Evolutionary conservation across 139 green algal species (phyloP).

Genomic region (Choricystis sp.): DNA sequence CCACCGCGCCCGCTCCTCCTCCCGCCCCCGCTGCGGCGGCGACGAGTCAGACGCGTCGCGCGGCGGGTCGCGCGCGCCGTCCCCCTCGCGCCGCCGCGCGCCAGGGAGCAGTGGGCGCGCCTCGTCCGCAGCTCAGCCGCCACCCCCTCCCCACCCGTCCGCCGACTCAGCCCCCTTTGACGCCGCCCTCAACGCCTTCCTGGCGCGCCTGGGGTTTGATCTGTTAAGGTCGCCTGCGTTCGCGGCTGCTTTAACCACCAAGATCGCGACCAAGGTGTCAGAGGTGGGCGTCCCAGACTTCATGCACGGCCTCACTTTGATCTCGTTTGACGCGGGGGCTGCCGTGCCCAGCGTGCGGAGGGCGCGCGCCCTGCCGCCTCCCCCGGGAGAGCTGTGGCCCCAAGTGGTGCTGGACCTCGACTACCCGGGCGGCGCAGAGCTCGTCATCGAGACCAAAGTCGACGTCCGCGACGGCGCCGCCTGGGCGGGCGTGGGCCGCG

Average conservation of each 20-base stretch:
- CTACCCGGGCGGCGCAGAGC: slow-evolving; percentile 20
- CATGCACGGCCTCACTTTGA: slow-evolving; percentile 20
- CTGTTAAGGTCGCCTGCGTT: slow-evolving; percentile 22
- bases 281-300: slow-evolving; percentile 25
- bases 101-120: no score
- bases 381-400: slow-evolving; percentile 17
- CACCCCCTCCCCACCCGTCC: no score
- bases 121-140: no score
- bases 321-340: slow-evolving; percentile 20
- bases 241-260: slow-evolving; percentile 3
- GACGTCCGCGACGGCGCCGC: slow-evolving; percentile 23
- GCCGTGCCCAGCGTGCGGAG: slow-evolving; percentile 20
- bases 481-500: slow-evolving; percentile 24
- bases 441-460: slow-evolving; percentile 27
- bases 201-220: slow-evolving; percentile 26
- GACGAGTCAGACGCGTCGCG: no score
- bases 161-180: slow-evolving; percentile 12
- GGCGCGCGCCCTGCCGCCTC: slow-evolving; percentile 19
- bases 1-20: no score
- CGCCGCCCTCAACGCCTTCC: slow-evolving; percentile 22
- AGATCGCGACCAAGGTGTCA: slow-evolving; percentile 26
- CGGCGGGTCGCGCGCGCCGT: no score
- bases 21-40: no score
- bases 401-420: slow-evolving; percentile 32
- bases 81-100: no score